phyloP scores from a whole-genome alignment of 345 rosid genomes.

The Barbarea vulgaris region DNA sequence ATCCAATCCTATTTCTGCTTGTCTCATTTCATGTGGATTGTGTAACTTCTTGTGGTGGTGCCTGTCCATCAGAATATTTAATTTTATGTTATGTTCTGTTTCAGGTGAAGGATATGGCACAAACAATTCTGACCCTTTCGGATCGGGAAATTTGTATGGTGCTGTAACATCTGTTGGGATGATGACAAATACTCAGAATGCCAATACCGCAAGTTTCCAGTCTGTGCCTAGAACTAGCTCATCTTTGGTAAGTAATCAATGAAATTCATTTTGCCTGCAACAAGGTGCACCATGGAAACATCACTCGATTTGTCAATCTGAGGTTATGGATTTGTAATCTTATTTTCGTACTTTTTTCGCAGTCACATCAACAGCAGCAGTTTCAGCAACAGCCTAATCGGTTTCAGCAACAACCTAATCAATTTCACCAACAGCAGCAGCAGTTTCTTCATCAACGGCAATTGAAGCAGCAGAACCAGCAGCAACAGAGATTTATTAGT shows the following conservation, averaged over 20 bases:
- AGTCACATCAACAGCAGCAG: constrained; percentile 73
- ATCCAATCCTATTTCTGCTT: constrained; percentile 11
- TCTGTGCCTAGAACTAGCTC: constrained; percentile 59
- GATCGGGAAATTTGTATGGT: constrained; percentile 67
- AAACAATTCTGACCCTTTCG: constrained; percentile 60
- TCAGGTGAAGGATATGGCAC: constrained; percentile 87
- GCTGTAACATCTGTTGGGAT: constrained; percentile 63
- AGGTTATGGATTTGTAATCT: constrained; percentile 56
- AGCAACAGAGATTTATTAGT: constrained; percentile 56
- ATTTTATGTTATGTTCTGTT: constrained; percentile 4
- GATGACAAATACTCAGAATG: constrained; percentile 62
- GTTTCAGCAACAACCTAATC: constrained; percentile 57
- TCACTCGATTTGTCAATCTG: constrained; percentile 54
- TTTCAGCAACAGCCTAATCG: constrained; percentile 71
- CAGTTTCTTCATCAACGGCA: constrained; percentile 47
- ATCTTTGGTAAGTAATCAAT: constrained; percentile 55
- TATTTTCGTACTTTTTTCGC: constrained; percentile 44
- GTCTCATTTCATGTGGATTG: constrained; percentile 17
- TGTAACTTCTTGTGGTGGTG: not conserved
- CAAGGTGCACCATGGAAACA: constrained; percentile 51
- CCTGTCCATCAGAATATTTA: not conserved
- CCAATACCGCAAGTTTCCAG: constrained; percentile 57
- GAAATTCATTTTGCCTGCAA: constrained; percentile 50
- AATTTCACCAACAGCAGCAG: constrained; percentile 58
- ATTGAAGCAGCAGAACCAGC: constrained; percentile 70